Base-by-base conservation (phyloP, 306 rosid genomes). In the Ziziphus jujuba region DNA sequence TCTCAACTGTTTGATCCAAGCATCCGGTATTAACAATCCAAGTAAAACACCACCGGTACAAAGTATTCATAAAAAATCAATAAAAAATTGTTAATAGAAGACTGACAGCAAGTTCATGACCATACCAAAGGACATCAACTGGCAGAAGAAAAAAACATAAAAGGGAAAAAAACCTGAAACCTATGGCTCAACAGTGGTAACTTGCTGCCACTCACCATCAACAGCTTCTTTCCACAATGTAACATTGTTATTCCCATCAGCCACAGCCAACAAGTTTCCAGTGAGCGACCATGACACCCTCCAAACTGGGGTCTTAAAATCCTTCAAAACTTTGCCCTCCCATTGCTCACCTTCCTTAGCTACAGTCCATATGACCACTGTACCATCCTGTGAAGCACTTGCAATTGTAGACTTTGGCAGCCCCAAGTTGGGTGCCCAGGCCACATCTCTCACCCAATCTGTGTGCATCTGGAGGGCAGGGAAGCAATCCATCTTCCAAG, bases 381-480 rank as follows among this genome's bases (percentile, higher is more conserved):
- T 85, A 61, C 96, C 95, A 36, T 92, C 96, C 82, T 92, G 86
- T 0, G 98, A 92, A 28, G 88, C 92, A 35, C 96, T 92, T 10
- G 95, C 95, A 59, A 92, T 92, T 2, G 92, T 87, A 24, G 98
- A 92, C 60, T 87, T 92, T 0, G 96, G 91, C 38, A 92, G 96
- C 17, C 98, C 98, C 83, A 92, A 73, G 81, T 89, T 92, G 44
- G 98, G 98, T 3, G 98, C 95, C 98, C 98, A 92, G 12, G 98
- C 92, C 52, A 92, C 97, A 72, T 86, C 95, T 61, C 92, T 78
- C 62, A 89, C 97, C 92, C 92, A 85, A 82, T 92, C 96, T 0
- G 84, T 53, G 67, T 92, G 98, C 96, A 81, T 92, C 38, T 82
- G 84, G 80, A 89, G 91, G 45, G 96, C 92, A 23, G 91, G 91